Conservation (phyloP, 345 rosid species). For the Syzygium aromaticum region DNA sequence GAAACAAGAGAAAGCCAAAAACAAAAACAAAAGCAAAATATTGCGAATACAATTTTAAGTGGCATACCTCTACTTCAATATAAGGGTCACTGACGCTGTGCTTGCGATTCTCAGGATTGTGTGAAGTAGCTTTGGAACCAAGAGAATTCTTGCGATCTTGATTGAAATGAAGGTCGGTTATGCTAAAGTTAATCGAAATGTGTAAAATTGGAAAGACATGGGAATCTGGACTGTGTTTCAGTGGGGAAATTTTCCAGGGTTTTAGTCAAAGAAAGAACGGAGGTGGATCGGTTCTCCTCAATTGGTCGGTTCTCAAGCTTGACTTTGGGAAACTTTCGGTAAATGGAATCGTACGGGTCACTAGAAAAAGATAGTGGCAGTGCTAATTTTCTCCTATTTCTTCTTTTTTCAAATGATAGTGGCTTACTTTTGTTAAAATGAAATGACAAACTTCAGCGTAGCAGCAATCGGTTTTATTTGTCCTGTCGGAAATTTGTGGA, state of each 20-base stretch:
- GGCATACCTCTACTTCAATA: not conserved
- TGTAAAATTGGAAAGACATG: not conserved
- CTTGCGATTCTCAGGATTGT: not conserved
- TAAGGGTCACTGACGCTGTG: not conserved
- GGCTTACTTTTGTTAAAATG: not conserved
- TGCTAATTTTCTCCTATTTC: not conserved
- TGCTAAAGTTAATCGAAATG: not conserved
- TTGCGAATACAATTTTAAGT: not conserved
- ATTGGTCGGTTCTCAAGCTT: not conserved
- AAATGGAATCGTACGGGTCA: not conserved
- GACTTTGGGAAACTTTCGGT: not conserved
- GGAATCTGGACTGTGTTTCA: not conserved
- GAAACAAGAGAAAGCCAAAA: not conserved
- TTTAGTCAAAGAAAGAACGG: not conserved
- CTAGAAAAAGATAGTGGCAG: not conserved
- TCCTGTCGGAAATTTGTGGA: not conserved
- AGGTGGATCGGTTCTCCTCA: not conserved
- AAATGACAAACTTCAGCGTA: not conserved
- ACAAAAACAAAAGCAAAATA: no score
- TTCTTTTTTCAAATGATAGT: not conserved
- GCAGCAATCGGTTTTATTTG: not conserved
- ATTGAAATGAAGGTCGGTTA: not conserved
- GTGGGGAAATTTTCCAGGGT: not conserved
- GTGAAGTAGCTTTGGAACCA: not conserved
- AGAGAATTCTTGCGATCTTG: not conserved